phyloP scores from a whole-genome alignment of 2,329 filamentous ascomycete genomes.

The Clarireedia hainanense region DNA sequence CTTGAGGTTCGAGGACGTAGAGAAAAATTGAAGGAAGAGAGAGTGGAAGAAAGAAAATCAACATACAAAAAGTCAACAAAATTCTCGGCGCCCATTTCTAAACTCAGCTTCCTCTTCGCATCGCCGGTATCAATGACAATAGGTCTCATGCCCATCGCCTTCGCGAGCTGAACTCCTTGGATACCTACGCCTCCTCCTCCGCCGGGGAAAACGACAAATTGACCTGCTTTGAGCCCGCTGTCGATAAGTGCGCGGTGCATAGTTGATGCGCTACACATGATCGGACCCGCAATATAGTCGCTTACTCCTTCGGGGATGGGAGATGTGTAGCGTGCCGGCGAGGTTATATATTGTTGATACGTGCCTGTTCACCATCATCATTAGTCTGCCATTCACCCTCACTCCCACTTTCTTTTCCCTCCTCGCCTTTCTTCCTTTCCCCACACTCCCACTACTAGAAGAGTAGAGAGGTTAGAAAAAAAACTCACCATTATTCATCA shows the following conservation, averaged over 20 bases:
- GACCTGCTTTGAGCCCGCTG: slow-evolving; percentile 1
- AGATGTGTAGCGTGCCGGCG: slow-evolving; percentile 37
- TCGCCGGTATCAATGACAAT: slow-evolving; percentile 21
- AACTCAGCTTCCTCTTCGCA: slow-evolving; percentile 19
- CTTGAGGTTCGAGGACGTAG: too few relatives aligned
- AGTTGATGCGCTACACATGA: too few relatives aligned
- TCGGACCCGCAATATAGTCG: slow-evolving; percentile 31
- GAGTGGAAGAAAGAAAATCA: too few relatives aligned
- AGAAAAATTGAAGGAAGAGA: too few relatives aligned
- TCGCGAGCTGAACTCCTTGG: slow-evolving; percentile 23
- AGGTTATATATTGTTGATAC: slow-evolving; percentile 52
- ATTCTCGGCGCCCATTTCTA: slow-evolving; percentile 19
- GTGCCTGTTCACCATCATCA: slow-evolving; percentile 31
- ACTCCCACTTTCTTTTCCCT: too few relatives aligned
- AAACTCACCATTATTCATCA: too few relatives aligned
- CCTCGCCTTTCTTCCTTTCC: too few relatives aligned
- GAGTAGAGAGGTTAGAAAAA: too few relatives aligned
- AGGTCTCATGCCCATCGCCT: slow-evolving; percentile 20
- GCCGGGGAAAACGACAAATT: slow-evolving; percentile 20
- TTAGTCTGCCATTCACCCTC: too few relatives aligned
- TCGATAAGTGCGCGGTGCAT: too few relatives aligned
- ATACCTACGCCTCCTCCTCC: slow-evolving; percentile 25
- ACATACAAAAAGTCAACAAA: too few relatives aligned
- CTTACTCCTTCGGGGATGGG: slow-evolving; percentile 47
- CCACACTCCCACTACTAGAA: too few relatives aligned